A percentile compares a stretch with the other conserved stretches of the same genome.
Conservation (phyloP, 129 eudicot genomes). For the Lactuca sativa region DNA sequence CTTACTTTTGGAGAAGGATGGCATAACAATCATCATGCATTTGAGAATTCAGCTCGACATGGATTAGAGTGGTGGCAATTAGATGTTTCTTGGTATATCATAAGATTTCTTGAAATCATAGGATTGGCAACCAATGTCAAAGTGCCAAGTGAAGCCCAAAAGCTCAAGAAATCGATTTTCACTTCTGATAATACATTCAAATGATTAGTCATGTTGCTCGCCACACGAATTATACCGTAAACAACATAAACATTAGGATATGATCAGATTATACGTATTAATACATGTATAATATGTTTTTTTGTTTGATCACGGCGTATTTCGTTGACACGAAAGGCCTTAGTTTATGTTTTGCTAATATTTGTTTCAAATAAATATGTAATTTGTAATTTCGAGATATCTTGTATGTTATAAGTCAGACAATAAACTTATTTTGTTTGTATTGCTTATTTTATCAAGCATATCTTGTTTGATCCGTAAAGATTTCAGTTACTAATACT, state of each 20-base stretch:
- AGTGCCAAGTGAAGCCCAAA: slow-evolving; percentile 56
- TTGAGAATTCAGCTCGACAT: slow-evolving; percentile 80
- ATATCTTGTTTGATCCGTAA: background rate
- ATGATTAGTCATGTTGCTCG: slow-evolving; percentile 1
- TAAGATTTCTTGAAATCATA: slow-evolving; percentile 48
- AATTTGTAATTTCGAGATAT: background rate
- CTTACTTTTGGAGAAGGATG: slow-evolving; percentile 83
- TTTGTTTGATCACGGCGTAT: slow-evolving; percentile 11
- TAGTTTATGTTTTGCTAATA: slow-evolving; percentile 26
- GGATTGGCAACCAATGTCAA: slow-evolving; percentile 74
- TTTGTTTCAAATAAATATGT: slow-evolving; percentile 26
- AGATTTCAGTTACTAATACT: background rate
- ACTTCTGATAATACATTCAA: slow-evolving; percentile 8
- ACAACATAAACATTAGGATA: slow-evolving; percentile 13
- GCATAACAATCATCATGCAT: slow-evolving; percentile 84
- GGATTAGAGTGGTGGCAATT: slow-evolving; percentile 87
- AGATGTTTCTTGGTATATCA: slow-evolving; percentile 68
- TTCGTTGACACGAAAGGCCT: slow-evolving; percentile 1
- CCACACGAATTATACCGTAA: slow-evolving; percentile 21
- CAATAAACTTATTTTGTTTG: background rate
- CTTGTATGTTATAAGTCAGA: background rate
- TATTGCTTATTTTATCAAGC: background rate
- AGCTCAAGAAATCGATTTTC: slow-evolving; percentile 27
- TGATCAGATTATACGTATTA: slow-evolving; percentile 21
- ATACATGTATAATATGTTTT: slow-evolving; percentile 27